Evolutionary conservation across 495 filamentous ascomycete species (phyloP).

Genomic region (Tuber calosporum): DNA sequence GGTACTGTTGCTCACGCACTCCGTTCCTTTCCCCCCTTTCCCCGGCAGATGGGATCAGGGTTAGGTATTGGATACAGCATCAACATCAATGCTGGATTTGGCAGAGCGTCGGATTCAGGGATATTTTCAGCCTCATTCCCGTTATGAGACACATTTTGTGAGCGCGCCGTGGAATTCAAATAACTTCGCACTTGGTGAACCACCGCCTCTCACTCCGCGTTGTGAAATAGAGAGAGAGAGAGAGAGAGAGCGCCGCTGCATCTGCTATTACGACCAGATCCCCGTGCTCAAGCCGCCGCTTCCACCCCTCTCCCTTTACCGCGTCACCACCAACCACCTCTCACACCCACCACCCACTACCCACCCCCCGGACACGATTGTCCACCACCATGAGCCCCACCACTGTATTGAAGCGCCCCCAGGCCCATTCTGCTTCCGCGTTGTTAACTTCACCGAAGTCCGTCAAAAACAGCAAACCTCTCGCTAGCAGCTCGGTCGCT

Average conservation of each 20-base stretch:
- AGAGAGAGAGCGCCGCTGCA: neutral
- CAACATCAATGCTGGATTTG: neutral
- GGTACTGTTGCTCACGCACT: neutral
- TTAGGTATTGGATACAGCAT: neutral
- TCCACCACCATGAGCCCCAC: slow-evolving; percentile 29
- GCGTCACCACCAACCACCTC: slow-evolving; percentile 3
- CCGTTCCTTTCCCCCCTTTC: neutral
- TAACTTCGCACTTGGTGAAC: slow-evolving; percentile 7
- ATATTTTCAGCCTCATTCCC: slow-evolving; percentile 32
- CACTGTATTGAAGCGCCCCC: slow-evolving; percentile 31
- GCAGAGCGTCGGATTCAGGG: neutral
- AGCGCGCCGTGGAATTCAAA: slow-evolving; percentile 20
- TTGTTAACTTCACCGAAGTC: slow-evolving; percentile 32
- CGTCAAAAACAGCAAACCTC: slow-evolving; percentile 32
- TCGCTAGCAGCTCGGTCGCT: slow-evolving; percentile 14
- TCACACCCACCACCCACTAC: neutral
- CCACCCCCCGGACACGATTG: neutral
- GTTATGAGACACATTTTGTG: slow-evolving; percentile 25
- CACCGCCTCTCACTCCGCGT: slow-evolving; percentile 1
- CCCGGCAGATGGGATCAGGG: slow-evolving; percentile 3
- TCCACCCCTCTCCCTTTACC: slow-evolving; percentile 3
- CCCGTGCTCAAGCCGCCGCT: slow-evolving; percentile 1
- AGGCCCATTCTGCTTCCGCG: slow-evolving; percentile 13
- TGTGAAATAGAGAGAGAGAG: neutral
- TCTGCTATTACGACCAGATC: neutral